These are phyloP conservation scores for Chaetoceros muelleri DNA, from an alignment of 108 stramenopile species.

Conservation along the genomic window DNA sequence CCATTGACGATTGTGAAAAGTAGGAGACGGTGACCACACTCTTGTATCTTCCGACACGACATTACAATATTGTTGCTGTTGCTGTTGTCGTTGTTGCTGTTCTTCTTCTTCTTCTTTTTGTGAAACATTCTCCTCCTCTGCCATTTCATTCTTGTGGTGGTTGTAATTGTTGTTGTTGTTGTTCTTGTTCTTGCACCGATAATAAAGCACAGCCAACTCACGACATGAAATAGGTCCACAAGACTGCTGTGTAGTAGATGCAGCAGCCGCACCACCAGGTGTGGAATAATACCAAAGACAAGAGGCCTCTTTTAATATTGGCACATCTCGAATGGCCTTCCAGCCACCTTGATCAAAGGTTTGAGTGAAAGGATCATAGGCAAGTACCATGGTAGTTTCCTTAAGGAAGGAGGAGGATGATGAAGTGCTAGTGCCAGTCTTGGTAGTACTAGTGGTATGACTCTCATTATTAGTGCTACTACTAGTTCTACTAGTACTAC, in stretches of 20 bases:
- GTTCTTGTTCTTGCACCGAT: background rate
- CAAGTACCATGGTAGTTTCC: background rate
- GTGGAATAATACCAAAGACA: background rate
- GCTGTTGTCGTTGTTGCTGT: too few species aligned
- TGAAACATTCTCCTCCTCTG: background rate
- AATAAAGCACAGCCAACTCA: background rate
- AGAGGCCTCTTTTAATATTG: background rate
- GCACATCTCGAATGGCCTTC: background rate
- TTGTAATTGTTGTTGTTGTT: background rate
- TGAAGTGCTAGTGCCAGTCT: too few species aligned
- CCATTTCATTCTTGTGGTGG: background rate
- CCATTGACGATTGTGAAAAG: background rate
- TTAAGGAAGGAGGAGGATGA: background rate
- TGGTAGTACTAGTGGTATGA: too few species aligned
- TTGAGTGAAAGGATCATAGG: background rate
- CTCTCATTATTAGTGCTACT: too few species aligned
- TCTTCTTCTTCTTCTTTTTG: conserved; percentile 1
- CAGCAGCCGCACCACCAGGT: background rate
- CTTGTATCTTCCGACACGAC: background rate
- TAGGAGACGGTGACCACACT: background rate
- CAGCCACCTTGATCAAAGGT: background rate
- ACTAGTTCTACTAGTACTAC: background rate
- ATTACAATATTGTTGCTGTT: conserved; percentile 17
- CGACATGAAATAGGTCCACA: background rate
- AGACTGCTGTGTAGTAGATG: background rate